Evolutionary conservation across 164 flowering plant genomes (phyloP), one percentile per base, ranked within the genome.

Genomic region (Berberis vulgaris): DNA sequence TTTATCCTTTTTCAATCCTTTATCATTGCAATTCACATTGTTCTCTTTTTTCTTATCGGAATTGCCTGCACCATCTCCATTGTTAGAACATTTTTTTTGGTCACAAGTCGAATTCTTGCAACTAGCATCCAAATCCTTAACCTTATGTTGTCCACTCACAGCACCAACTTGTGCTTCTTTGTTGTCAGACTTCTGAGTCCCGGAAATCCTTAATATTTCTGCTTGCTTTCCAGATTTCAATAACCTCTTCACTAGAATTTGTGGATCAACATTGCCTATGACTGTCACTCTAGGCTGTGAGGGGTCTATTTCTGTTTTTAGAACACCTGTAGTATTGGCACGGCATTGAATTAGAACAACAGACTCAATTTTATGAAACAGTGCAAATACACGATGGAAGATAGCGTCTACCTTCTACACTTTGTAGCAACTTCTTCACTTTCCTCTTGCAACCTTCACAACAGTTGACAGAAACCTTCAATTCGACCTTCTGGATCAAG

Each of bases 361-460:
- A 39, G 3, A 10, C 5, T 11, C 8, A 44, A n/a, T 6, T 13
- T 43, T 57, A 49, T 7, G 41, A 53, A n/a, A 53, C 13, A 53
- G n/a, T 1, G 2, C 1, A 4, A n/a, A 9, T 53, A 4, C 45
- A 4, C 11, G 9, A 7, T 6, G 45, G 6, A 8, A 41, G 5
- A 2, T 12, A 4, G 42, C 44, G 5, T 13, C 6, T 75, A 84
- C 88, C 88, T 60, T 81, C 83, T 60, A 84, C 59, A 13, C 75
- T 67, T 54, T 60, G 83, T 50, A 84, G 54, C 45, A 70, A 66
- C 72, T 84, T 84, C 78, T 79, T 84, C 54, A 84, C 86, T 71
- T 82, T 82, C 65, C 59, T 75, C 78, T 78, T 79, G 76, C 88
- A 84, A 54, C 86, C 88, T 26, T 84, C 86, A 49, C 87, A 83